Percentiles rank a stretch among this genome's conserved stretches.
These are phyloP conservation scores for Linum usitatissimum DNA, from an alignment of 345 rosid genomes.

Conservation along the genomic window DNA sequence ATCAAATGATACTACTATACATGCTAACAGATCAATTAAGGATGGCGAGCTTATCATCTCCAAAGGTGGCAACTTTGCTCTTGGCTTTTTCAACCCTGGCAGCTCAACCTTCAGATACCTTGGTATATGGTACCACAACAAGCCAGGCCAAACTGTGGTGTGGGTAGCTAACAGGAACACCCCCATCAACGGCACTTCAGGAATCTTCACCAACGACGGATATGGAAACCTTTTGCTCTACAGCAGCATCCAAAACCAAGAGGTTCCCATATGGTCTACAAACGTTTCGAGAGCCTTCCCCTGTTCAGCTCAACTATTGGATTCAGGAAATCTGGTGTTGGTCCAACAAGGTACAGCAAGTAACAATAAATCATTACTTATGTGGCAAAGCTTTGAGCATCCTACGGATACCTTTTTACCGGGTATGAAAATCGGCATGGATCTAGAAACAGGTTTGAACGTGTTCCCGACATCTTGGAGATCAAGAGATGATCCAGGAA, in stretches of 20 bases:
- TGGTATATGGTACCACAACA: neutral
- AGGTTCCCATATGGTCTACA: neutral
- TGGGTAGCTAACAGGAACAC: neutral
- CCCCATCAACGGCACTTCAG: neutral
- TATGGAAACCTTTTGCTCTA: neutral
- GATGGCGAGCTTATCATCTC: no score
- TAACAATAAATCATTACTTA: no score
- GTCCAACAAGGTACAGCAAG: no score
- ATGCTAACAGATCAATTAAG: no score
- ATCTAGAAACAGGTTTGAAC: neutral
- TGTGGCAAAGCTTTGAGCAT: no score
- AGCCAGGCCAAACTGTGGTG: neutral
- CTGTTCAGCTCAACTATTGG: neutral
- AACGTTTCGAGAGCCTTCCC: neutral
- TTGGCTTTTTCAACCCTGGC: no score
- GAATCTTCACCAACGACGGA: neutral
- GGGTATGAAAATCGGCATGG: neutral
- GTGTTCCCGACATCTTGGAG: constrained; percentile 5
- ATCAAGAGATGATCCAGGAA: constrained; percentile 7
- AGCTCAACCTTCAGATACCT: neutral
- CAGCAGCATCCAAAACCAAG: neutral
- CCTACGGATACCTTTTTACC: neutral
- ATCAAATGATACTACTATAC: no score
- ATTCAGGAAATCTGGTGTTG: neutral
- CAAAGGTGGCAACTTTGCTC: no score